A percentile compares a stretch with the other conserved stretches of the same genome.
These are phyloP conservation scores for Coemansia guatemalensis DNA, from an alignment of 192 early-diverging fungal genomes.

Conservation along the genomic window DNA sequence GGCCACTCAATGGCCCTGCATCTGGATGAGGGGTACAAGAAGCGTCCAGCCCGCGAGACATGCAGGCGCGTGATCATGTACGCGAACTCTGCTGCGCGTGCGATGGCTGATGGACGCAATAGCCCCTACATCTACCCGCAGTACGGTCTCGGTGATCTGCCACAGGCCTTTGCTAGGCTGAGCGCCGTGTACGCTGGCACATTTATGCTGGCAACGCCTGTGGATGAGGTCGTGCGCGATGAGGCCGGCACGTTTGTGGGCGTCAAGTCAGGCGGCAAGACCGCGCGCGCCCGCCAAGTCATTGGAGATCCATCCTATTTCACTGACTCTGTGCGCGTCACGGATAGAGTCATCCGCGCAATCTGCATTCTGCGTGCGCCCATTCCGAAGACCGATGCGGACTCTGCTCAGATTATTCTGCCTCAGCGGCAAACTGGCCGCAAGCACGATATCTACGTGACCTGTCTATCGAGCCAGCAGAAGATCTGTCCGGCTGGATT, in stretches of 20 bases:
- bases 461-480: conserved; percentile 85
- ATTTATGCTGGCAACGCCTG: conserved; percentile 94
- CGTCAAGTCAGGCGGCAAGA: conserved; percentile 85
- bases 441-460: conserved; percentile 96
- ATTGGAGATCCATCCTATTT: conserved; percentile 98
- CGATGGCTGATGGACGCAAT: conserved; percentile 69
- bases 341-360: conserved; percentile 88
- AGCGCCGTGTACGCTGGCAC: conserved; percentile 99
- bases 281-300: conserved; percentile 79
- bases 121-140: conserved; percentile 98
- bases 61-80: conserved; percentile 92
- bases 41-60: conserved; percentile 76
- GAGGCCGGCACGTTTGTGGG: conserved; percentile 84
- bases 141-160: conserved; percentile 96
- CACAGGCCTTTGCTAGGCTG: conserved; percentile 96
- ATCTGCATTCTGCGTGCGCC: conserved; percentile 93
- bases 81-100: conserved; percentile 82
- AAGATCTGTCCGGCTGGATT: conserved; percentile 87
- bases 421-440: conserved; percentile 96
- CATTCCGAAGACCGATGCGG: conserved; percentile 83
- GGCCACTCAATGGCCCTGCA: conserved; percentile 98
- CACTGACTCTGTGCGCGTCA: conserved; percentile 72
- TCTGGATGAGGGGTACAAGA: conserved; percentile 82
- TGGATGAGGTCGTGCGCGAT: conserved; percentile 87
- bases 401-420: conserved; percentile 95